A percentile compares a stretch with the other conserved stretches of the same genome.
These are phyloP conservation scores for Eucalyptus sp. DNA, from an alignment of 345 rosid species.

Conservation along the genomic window DNA sequence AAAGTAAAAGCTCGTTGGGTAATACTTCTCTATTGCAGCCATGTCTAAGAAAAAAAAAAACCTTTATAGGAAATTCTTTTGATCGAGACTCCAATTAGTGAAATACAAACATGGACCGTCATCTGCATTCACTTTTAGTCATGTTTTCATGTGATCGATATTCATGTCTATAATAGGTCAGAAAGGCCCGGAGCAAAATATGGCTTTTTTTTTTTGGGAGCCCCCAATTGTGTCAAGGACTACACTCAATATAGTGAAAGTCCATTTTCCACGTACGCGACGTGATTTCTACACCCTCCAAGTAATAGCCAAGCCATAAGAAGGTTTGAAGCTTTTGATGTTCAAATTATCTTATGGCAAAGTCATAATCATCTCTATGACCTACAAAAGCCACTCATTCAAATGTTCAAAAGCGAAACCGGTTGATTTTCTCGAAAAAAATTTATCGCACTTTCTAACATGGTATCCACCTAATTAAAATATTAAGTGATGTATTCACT, in stretches of 20 bases:
- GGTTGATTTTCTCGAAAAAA: not conserved
- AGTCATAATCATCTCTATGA: not conserved
- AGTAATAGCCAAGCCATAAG: not conserved
- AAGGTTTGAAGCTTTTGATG: not conserved
- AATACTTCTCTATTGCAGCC: not conserved
- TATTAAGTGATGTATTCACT: not conserved
- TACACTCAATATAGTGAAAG: not conserved
- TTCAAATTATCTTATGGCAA: not conserved
- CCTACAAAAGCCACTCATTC: not conserved
- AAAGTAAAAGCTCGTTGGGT: not conserved
- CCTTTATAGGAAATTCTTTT: not conserved
- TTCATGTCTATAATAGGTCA: not conserved
- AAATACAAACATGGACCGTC: not conserved
- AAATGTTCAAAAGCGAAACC: not conserved
- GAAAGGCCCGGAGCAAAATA: not conserved
- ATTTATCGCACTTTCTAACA: fast-evolving
- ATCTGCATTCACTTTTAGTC: not conserved
- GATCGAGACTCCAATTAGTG: not conserved
- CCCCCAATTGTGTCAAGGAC: not conserved
- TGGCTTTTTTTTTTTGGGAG: not conserved
- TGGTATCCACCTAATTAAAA: not conserved
- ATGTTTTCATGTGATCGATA: not conserved
- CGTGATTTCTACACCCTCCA: not conserved
- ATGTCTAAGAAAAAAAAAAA: too few species aligned
- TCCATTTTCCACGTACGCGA: not conserved